phyloP scores from a whole-genome alignment of 768 basidiomycete genomes.

The Lyophyllum atratum region DNA sequence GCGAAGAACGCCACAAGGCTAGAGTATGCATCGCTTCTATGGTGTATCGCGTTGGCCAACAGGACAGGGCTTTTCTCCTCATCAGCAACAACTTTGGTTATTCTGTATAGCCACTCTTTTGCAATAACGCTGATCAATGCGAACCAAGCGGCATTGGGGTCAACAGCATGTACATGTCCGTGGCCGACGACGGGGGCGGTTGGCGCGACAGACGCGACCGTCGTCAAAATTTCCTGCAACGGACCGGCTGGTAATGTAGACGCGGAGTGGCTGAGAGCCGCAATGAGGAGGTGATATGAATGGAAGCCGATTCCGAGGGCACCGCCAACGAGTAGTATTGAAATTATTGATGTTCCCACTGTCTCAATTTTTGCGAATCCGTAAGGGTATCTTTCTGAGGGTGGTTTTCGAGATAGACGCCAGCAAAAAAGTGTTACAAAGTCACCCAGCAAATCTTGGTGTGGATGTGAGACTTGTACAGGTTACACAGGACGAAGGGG shows the following conservation, averaged over 20 bases:
- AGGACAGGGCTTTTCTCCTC: constrained; percentile 91
- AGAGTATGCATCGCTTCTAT: constrained; percentile 96
- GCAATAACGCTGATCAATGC: constrained; percentile 75
- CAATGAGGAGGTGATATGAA: constrained; percentile 81
- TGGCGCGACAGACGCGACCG: constrained; percentile 55
- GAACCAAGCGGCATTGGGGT: constrained; percentile 97
- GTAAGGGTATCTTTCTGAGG: constrained; percentile 79
- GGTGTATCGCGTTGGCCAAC: constrained; percentile 95
- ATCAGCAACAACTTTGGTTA: constrained; percentile 87
- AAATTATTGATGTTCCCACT: constrained; percentile 88
- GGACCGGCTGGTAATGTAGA: constrained; percentile 64
- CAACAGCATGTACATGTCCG: constrained; percentile 62
- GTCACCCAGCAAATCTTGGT: constrained; percentile 80
- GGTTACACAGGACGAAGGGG: neutral
- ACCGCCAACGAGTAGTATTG: constrained; percentile 82
- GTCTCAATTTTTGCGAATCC: constrained; percentile 96
- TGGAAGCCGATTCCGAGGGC: constrained; percentile 88
- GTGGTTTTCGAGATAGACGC: constrained; percentile 81
- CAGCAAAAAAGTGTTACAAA: constrained; percentile 90
- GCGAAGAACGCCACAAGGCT: constrained; percentile 90
- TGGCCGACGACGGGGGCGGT: constrained; percentile 57
- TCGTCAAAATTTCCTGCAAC: constrained; percentile 62
- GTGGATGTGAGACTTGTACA: constrained; percentile 7
- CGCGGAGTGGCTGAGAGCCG: constrained; percentile 68
- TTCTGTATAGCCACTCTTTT: constrained; percentile 93